A percentile compares a stretch with the other conserved stretches of the same genome.
phyloP scores from a whole-genome alignment of 441 rosid species.

The Gossypium lobatum region DNA sequence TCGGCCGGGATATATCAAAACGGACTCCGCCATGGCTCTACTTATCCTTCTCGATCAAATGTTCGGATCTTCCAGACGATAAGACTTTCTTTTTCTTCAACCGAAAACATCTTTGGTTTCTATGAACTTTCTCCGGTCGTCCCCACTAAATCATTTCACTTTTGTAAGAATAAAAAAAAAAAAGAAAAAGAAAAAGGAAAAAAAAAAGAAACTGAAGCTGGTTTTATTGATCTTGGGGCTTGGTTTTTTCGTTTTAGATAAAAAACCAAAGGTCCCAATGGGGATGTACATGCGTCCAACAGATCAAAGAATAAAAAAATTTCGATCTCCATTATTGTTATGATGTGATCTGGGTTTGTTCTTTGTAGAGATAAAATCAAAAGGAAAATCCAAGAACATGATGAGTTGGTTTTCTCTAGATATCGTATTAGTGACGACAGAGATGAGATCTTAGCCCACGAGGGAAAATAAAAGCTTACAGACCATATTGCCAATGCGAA shows the following conservation, averaged over 20 bases:
- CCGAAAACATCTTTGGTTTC: neutral
- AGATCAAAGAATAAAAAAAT: neutral
- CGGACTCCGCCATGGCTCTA: conserved; percentile 65
- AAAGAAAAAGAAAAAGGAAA: neutral
- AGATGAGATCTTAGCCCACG: neutral
- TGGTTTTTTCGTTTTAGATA: conserved; percentile 50
- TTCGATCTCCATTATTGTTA: neutral
- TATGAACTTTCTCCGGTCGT: neutral
- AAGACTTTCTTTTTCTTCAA: neutral
- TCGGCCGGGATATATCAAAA: conserved; percentile 44
- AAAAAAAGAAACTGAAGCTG: neutral
- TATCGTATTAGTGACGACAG: neutral
- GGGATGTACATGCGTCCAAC: conserved; percentile 11
- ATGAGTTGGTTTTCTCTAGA: neutral
- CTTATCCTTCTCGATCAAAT: conserved; percentile 83
- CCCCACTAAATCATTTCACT: neutral
- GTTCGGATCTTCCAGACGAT: conserved; percentile 56
- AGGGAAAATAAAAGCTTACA: too few relatives aligned
- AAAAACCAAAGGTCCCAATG: conserved; percentile 30
- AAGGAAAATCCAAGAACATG: neutral
- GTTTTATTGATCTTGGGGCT: neutral
- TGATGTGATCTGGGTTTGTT: neutral
- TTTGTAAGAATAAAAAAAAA: neutral
- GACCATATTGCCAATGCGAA: too few relatives aligned
- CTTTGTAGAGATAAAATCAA: neutral